Base-by-base conservation (phyloP, 495 filamentous ascomycete species). In the Entonaema liquescens region DNA sequence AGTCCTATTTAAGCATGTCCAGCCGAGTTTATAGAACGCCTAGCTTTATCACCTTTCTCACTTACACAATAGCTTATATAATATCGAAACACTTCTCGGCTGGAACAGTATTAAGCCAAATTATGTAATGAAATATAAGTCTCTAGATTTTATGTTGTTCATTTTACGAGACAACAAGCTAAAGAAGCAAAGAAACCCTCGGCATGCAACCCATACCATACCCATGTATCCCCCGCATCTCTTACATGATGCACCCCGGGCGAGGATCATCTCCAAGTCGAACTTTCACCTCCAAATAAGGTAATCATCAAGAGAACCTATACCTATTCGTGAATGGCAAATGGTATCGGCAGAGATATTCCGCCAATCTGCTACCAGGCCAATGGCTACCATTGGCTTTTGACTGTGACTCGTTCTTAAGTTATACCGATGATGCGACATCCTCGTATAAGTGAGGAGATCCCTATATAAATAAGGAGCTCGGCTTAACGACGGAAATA, bases 211-310 rank as follows among this genome's bases (percentile, higher is more conserved):
- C 53, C 19, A 15, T 13, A 17, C 53, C 19, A 15, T 13, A 17
- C 11, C 1, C 2, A 47, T 28, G 21, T n/a, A 15, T 67, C 38
- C 70, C 73, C 73, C 70, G 66, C 65, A 75, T 66, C 44, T 40
- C 33, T 38, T 75, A 19, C 49, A 61, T 40, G 44, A 60, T 65
- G 60, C 59, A 47, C 54, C 64, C 56, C 53, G 33, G 35, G 15
- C 17, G 64, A 50, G 26, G 9, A 19, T 26, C 54, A 68, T 25
- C 61, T 61, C 56, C 58, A 69, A 61, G 23, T 59, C 60, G 57
- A 64, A 64, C 49, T 67, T 29, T 50, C 44, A 65, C 40, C 19
- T 65, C 56, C 56, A 54, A 65, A 72, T 65, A 59, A 50, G 65
- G 70, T 54, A 71, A 44, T 61, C 53, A 52, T 56, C 23, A 31